Evolutionary conservation across 768 basidiomycete genomes (phyloP).

Genomic region (Cystofilobasidium bisporidii): DNA sequence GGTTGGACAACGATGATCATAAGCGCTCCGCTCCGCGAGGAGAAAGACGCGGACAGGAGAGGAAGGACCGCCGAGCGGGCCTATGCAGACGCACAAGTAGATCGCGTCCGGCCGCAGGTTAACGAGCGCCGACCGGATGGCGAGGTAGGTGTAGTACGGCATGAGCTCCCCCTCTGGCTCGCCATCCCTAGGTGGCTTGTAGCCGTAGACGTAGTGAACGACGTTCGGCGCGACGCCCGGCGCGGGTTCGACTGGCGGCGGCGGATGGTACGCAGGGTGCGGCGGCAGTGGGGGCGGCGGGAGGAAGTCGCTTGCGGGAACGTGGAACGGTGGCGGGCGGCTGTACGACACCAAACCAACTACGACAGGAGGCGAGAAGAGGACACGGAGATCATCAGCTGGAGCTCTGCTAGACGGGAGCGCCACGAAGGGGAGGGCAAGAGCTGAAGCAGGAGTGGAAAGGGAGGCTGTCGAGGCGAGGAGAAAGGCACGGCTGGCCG

Average conservation of each 20-base stretch:
- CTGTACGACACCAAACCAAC: neutral
- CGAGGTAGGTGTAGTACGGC: constrained; percentile 42
- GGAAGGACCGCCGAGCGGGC: too few species aligned
- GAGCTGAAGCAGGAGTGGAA: too few species aligned
- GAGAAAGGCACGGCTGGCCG: neutral
- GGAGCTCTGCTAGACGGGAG: too few species aligned
- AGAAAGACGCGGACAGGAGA: neutral
- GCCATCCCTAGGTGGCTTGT: constrained; percentile 33
- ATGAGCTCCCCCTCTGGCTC: constrained; percentile 35
- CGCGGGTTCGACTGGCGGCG: constrained; percentile 29
- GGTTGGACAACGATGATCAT: neutral
- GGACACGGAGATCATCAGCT: too few species aligned
- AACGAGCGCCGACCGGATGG: constrained; percentile 39
- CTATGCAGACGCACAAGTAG: constrained; percentile 41
- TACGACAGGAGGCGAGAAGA: neutral
- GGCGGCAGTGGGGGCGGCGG: constrained; percentile 27
- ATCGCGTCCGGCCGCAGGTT: constrained; percentile 38
- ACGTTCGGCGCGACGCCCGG: constrained; percentile 37
- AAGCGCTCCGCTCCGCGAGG: neutral
- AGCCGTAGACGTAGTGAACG: constrained; percentile 40
- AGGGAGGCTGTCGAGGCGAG: too few species aligned
- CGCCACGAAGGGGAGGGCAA: too few species aligned
- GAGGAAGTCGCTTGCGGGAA: constrained; percentile 27
- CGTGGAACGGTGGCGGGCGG: constrained; percentile 11
- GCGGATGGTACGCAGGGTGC: constrained; percentile 18